Conservation (phyloP, 257 asterid species). For the Perilla frutescens region DNA sequence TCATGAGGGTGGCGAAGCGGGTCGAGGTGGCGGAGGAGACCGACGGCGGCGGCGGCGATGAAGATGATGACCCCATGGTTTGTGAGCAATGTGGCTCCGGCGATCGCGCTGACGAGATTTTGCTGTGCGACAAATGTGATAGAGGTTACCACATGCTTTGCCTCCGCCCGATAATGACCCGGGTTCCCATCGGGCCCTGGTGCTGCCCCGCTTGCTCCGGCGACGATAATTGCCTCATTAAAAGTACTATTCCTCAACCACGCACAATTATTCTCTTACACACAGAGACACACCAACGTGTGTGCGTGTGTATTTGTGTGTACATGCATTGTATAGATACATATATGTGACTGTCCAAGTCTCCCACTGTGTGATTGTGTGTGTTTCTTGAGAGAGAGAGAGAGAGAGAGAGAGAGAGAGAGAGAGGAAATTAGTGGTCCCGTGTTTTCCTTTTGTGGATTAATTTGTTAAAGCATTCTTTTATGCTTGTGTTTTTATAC, state of each 20-base stretch:
- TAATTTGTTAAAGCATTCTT: neutral
- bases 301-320: neutral
- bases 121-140: conserved; percentile 78
- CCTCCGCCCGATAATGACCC: conserved; percentile 72
- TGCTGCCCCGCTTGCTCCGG: conserved; percentile 69
- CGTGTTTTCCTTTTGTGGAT: neutral
- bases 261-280: conserved; percentile 16
- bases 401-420: neutral
- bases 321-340: neutral
- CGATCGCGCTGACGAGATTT: conserved; percentile 61
- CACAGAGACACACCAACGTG: conserved; percentile 24
- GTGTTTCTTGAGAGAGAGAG: neutral
- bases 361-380: neutral
- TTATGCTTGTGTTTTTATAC: neutral
- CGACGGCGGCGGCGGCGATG: conserved; percentile 40
- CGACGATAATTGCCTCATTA: conserved; percentile 50
- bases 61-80: conserved; percentile 38
- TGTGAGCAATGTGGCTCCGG: conserved; percentile 87
- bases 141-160: conserved; percentile 79
- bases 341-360: neutral
- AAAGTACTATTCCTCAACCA: conserved; percentile 46
- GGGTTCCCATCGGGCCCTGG: conserved; percentile 81
- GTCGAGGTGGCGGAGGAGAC: conserved; percentile 38
- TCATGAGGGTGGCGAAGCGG: conserved; percentile 60
- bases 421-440: conserved; percentile 1